A percentile compares a stretch with the other conserved stretches of the same genome.
These are phyloP conservation scores for Chondrostereum purpureum DNA, from an alignment of 1,284 basidiomycete species.

Conservation along the genomic window DNA sequence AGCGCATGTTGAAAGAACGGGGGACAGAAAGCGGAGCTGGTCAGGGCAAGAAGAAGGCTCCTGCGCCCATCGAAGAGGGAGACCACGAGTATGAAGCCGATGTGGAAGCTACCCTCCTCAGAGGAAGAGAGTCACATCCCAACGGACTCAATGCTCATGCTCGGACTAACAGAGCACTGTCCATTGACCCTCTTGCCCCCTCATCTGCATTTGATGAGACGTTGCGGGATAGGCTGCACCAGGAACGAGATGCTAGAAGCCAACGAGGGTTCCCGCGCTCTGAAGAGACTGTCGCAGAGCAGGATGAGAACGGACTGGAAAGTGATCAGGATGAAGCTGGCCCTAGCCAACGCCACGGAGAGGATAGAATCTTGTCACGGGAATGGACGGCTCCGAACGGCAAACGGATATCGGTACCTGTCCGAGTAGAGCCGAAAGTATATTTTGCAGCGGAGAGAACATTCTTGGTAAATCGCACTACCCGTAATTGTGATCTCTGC, in stretches of 20 bases:
- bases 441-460: conserved; percentile 96
- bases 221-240: conserved; percentile 53
- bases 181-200: conserved; percentile 81
- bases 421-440: conserved; percentile 95
- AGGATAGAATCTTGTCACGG: conserved; percentile 60
- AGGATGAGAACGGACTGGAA: conserved; percentile 31
- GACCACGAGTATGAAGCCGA: conserved; percentile 29
- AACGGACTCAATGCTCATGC: conserved; percentile 22
- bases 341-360: conserved; percentile 24
- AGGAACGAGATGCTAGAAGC: conserved; percentile 24
- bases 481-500: conserved; percentile 2
- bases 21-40: conserved; percentile 21
- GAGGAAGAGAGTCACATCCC: conserved; percentile 12
- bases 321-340: conserved; percentile 31
- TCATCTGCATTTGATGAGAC: conserved; percentile 78
- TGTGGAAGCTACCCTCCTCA: conserved; percentile 37
- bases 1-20: conserved; percentile 65
- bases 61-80: conserved; percentile 13
- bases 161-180: conserved; percentile 37
- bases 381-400: conserved; percentile 81
- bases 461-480: conserved; percentile 57
- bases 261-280: conserved; percentile 21
- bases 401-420: conserved; percentile 88
- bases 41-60: conserved; percentile 13
- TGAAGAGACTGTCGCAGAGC: conserved; percentile 22